Evolutionary conservation across 75 land plant genomes (phyloP).

Genomic region (Cunninghamia lanceolata): DNA sequence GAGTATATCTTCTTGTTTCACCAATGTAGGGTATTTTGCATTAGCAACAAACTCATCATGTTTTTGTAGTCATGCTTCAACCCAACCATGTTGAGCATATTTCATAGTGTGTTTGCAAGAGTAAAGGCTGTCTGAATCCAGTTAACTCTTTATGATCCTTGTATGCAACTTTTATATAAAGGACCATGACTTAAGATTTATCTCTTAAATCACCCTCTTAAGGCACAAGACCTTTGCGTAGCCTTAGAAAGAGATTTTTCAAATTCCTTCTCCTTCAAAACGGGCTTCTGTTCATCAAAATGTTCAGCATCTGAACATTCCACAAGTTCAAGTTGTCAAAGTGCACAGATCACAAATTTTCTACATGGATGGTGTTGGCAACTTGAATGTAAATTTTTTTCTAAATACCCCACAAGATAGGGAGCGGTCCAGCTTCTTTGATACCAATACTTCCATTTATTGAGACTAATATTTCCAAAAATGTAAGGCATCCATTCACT

Average conservation of each 20-base stretch:
- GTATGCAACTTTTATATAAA: not conserved
- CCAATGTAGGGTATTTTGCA: not conserved
- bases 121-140: not conserved
- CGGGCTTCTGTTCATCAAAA: not conserved
- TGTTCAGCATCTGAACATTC: not conserved
- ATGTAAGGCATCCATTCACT: not conserved
- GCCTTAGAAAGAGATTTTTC: not conserved
- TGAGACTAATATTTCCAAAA: not conserved
- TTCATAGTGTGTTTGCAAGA: not conserved
- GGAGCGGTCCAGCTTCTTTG: not conserved
- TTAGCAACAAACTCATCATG: not conserved
- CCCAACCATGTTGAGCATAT: not conserved
- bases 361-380: not conserved
- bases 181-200: not conserved
- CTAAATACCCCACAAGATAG: too few relatives aligned
- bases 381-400: too few relatives aligned
- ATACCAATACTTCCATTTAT: not conserved
- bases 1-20: not conserved
- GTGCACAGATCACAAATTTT: too few relatives aligned
- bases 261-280: not conserved
- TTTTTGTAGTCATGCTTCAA: not conserved
- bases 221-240: not conserved
- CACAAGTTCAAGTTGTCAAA: too few relatives aligned
- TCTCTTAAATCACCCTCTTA: not conserved
- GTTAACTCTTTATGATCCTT: not conserved